Evolutionary conservation across 495 filamentous ascomycete genomes (phyloP), one percentile per base, ranked within the genome.

Genomic region (Hypoxylon intermedium): DNA sequence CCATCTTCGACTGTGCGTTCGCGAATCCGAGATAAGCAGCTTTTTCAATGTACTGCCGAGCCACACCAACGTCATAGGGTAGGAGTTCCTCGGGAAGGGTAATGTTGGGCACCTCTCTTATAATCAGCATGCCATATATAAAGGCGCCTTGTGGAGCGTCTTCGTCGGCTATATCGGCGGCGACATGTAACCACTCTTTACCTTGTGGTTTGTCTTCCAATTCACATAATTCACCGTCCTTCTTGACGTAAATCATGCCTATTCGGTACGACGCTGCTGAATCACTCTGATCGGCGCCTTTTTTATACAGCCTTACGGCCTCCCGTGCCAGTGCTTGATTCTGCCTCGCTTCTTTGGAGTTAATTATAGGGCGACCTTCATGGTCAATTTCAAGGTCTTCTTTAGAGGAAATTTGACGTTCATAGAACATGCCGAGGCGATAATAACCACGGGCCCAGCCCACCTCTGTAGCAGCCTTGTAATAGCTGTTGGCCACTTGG

Each of bases 221-320:
- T n/a, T n/a, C n/a, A n/a, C n/a, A n/a, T n/a, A n/a, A n/a, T 90
- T 30, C 77, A 85, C 69, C 93, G 87, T 18, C 92, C 91, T 72
- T 94, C 91, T 72, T 98, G 94, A 13, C 94, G 55, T 89, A 89
- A 90, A 98, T 96, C 94, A 98, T 98, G 53, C 94, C 95, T 51
- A 98, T 74, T 46, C 94, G 88, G 68, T 98, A 98, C 65, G 89
- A 88, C 9, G 92, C 93, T n/a, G 94, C 94, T 6, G 95, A 96
- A 74, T 98, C 94, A 2, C 83, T n/a, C n/a, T n/a, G n/a, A n/a
- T n/a, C n/a, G n/a, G n/a, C n/a, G n/a, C n/a, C n/a, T n/a, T n/a
- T n/a, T n/a, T n/a, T n/a, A n/a, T n/a, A n/a, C n/a, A n/a, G n/a
- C n/a, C n/a, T n/a, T n/a, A n/a, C n/a, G n/a, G n/a, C n/a, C n/a